Evolutionary conservation across 208 protist species (phyloP).

Genomic region (Phytomonas sp.): DNA sequence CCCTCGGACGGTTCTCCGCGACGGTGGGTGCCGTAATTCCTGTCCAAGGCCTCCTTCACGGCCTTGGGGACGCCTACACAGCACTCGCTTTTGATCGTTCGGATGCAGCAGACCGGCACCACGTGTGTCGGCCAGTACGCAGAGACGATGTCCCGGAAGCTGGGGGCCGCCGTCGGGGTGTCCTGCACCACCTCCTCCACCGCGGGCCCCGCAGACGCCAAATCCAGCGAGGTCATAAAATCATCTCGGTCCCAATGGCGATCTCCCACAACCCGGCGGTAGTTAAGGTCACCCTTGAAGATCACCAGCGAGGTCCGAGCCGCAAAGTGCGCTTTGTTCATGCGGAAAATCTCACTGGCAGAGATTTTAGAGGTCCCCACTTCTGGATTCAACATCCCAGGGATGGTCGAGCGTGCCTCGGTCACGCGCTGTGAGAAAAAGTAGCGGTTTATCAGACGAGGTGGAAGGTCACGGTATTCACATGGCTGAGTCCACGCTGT

Average conservation of each 20-base stretch:
- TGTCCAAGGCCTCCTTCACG: slow-evolving; percentile 43
- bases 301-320: slow-evolving; percentile 57
- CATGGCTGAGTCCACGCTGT: slow-evolving; percentile 75
- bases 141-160: slow-evolving; percentile 46
- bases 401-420: slow-evolving; percentile 6
- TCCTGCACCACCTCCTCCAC: slow-evolving; percentile 41
- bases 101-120: slow-evolving; percentile 68
- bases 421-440: slow-evolving; percentile 67
- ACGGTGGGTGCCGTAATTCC: slow-evolving; percentile 11
- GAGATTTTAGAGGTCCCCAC: slow-evolving; percentile 9
- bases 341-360: slow-evolving; percentile 19
- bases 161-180: slow-evolving; percentile 27
- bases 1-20: not conserved
- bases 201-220: slow-evolving; percentile 14
- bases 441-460: slow-evolving; percentile 69
- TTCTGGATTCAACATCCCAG: slow-evolving; percentile 7
- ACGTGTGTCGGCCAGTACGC: slow-evolving; percentile 64
- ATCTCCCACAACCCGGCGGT: slow-evolving; percentile 82
- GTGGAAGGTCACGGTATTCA: slow-evolving; percentile 84
- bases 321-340: slow-evolving; percentile 34
- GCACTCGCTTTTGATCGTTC: slow-evolving; percentile 86
- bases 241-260: slow-evolving; percentile 70
- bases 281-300: slow-evolving; percentile 90
- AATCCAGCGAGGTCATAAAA: slow-evolving; percentile 42
- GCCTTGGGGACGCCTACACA: slow-evolving; percentile 55